Conservation (phyloP, 2,329 filamentous ascomycete species). For the Stagonosporopsis rhizophila region DNA sequence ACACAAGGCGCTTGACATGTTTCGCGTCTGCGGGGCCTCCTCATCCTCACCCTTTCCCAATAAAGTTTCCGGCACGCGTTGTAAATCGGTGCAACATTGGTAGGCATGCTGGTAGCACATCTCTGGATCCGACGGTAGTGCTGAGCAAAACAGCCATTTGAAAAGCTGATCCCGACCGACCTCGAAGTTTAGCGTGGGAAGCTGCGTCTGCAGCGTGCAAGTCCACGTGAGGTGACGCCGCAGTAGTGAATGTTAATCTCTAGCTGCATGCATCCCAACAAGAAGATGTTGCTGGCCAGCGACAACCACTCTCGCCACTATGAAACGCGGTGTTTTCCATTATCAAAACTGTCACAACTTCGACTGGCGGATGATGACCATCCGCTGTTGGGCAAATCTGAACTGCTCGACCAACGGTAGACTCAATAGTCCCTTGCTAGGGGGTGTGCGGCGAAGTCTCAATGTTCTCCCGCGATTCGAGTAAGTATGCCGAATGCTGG, state of each 20-base stretch:
- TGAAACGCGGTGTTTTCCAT: background rate
- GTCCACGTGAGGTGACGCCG: slow-evolving; percentile 12
- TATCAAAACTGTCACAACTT: background rate
- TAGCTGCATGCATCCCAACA: slow-evolving; percentile 1
- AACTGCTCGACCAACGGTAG: slow-evolving; percentile 3
- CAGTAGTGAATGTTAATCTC: slow-evolving; percentile 7
- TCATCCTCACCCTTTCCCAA: slow-evolving; percentile 5
- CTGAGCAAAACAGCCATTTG: slow-evolving; percentile 6
- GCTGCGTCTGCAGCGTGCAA: slow-evolving; percentile 3
- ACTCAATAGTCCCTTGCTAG: slow-evolving; percentile 8
- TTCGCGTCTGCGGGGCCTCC: slow-evolving; percentile 9
- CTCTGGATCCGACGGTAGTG: slow-evolving; percentile 2
- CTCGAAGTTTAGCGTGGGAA: background rate
- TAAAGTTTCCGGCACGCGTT: slow-evolving; percentile 10
- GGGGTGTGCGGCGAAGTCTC: background rate
- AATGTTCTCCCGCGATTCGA: slow-evolving; percentile 1
- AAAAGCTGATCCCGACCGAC: background rate
- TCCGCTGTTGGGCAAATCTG: background rate
- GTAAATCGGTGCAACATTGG: slow-evolving; percentile 16
- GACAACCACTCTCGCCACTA: background rate
- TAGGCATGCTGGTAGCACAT: slow-evolving; percentile 18
- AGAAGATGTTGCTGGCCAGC: background rate
- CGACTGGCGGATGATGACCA: background rate
- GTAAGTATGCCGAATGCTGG: slow-evolving; percentile 2
- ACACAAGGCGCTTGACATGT: slow-evolving; percentile 10